Evolutionary conservation across 2,329 filamentous ascomycete species (phyloP).

Genomic region (Cordyceps farinosa): DNA sequence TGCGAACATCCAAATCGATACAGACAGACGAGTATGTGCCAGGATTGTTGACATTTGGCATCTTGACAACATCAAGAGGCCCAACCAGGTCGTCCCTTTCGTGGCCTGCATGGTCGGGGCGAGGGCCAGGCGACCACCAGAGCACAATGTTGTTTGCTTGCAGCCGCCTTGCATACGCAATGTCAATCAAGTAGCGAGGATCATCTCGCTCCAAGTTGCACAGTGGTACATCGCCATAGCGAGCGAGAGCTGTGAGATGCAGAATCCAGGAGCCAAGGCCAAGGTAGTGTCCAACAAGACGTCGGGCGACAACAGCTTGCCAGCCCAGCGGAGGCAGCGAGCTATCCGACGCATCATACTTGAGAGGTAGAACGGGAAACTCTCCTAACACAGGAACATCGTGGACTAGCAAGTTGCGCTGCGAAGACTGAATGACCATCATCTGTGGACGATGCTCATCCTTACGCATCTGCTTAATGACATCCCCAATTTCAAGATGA

Average conservation of each 20-base stretch:
- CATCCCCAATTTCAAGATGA: slow-evolving; percentile 79
- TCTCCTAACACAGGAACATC: slow-evolving; percentile 82
- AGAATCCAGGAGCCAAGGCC: slow-evolving; percentile 89
- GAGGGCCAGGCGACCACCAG: slow-evolving; percentile 89
- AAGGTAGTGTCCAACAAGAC: slow-evolving; percentile 84
- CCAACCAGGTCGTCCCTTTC: slow-evolving; percentile 87
- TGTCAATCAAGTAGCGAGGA: slow-evolving; percentile 89
- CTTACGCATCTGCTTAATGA: slow-evolving; percentile 84
- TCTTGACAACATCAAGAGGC: slow-evolving; percentile 78
- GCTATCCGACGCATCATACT: slow-evolving; percentile 78
- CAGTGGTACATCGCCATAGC: slow-evolving; percentile 90
- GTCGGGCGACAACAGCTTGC: slow-evolving; percentile 84
- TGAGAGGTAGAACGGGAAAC: slow-evolving; percentile 77
- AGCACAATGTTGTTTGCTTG: slow-evolving; percentile 90
- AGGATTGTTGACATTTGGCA: slow-evolving; percentile 90
- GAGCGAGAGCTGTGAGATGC: slow-evolving; percentile 80
- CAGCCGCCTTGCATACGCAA: slow-evolving; percentile 86
- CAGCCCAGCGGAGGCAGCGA: slow-evolving; percentile 88
- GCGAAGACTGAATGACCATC: slow-evolving; percentile 87
- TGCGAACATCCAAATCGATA: slow-evolving; percentile 89
- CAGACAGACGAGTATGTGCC: slow-evolving; percentile 95
- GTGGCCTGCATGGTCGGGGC: slow-evolving; percentile 92
- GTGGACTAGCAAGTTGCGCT: slow-evolving; percentile 73
- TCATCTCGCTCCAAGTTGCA: slow-evolving; percentile 96
- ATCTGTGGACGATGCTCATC: slow-evolving; percentile 78